Conservation (phyloP, 148 eudicot genomes). For the Rhododendron molle region DNA sequence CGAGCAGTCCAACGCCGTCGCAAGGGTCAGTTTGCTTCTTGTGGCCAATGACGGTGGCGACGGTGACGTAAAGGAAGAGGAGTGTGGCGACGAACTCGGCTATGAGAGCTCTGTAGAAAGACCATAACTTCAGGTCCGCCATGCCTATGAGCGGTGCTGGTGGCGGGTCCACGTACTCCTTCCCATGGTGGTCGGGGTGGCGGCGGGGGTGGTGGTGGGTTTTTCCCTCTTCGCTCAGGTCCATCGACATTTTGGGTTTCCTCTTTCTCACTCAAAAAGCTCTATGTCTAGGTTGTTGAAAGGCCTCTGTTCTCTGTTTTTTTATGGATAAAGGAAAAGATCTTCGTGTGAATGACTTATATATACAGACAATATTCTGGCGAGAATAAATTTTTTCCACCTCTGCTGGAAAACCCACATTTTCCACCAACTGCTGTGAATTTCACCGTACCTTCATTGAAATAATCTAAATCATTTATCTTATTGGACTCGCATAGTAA, state of each 20-base stretch:
- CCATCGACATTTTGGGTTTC: constrained; percentile 22
- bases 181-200: background rate
- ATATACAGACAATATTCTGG: too few relatives aligned
- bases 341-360: too few relatives aligned
- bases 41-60: constrained; percentile 37
- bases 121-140: constrained; percentile 25
- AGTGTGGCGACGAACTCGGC: constrained; percentile 36
- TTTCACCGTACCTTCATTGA: too few relatives aligned
- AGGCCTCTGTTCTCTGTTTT: too few relatives aligned
- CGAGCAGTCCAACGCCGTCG: constrained; percentile 30
- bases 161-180: constrained; percentile 33
- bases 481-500: too few relatives aligned
- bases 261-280: background rate
- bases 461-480: too few relatives aligned
- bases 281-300: too few relatives aligned
- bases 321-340: too few relatives aligned
- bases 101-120: constrained; percentile 31
- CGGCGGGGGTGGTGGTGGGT: background rate
- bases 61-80: constrained; percentile 32
- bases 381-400: too few relatives aligned
- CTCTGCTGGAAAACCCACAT: too few relatives aligned
- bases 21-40: constrained; percentile 22
- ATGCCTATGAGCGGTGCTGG: constrained; percentile 25
- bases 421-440: too few relatives aligned
- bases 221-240: constrained; percentile 19